Evolutionary conservation across 2,329 filamentous ascomycete species (phyloP), one percentile per base, ranked within the genome.

Genomic region (Fusarium sp.): DNA sequence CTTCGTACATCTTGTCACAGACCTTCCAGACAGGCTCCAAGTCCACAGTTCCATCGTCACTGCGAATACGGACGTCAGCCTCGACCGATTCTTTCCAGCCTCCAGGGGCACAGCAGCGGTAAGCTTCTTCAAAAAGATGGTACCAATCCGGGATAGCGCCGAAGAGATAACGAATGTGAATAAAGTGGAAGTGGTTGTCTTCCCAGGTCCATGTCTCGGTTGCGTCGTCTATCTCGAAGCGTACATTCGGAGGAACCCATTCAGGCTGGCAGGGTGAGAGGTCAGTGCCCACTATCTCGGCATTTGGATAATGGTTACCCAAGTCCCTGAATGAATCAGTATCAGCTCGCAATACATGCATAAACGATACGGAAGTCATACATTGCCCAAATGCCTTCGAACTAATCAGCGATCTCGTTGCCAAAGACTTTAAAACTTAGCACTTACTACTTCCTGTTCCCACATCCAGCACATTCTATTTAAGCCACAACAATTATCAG

Each of bases 241-340:
- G 61, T 11, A 72, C 67, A 7, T 72, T 72, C 3, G 70, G 69
- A 2, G 69, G 69, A n/a, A 72, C 64, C 63, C 67, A 72, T 39
- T 57, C 15, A 1, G 70, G 70, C 4, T 72, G 70, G 8, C 59
- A 63, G 10, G 70, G 70, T 4, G 70, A 72, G 3, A 72, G 55
- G n/a, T 72, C 70, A 5, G 70, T 72, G 4, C 69, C 69, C 1
- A 56, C 38, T 2, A 72, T 56, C 22, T 72, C 54, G 2, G 55
- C 58, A 11, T 43, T n/a, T 14, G 70, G 70, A 8, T 33, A 58
- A 22, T 68, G 60, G 17, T 72, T 69, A 14, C 63, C 70, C 18
- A 72, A 72, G 22, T 72, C 70, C 10, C 70, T 72, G 38, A 2
- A 7, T 15, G 3, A 2, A 13, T 45, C 17, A 45, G 24, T 8